Percentiles rank a stretch among this genome's conserved stretches.
Conservation (phyloP, 2,329 filamentous ascomycete species). For the Hirsutella minnesotensis region DNA sequence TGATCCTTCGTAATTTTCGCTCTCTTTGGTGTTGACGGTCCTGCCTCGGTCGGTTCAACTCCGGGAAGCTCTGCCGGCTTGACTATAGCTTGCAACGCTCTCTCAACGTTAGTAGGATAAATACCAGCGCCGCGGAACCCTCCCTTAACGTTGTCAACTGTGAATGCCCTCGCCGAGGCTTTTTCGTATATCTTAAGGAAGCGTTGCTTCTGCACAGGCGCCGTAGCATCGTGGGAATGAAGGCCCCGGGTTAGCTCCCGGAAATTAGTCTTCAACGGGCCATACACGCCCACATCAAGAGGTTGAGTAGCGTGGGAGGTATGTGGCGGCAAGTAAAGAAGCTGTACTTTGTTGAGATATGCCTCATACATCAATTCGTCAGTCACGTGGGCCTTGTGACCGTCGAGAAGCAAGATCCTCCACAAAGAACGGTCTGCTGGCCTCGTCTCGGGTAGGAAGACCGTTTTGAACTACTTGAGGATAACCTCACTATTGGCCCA, state of each 20-base stretch:
- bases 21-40: no score
- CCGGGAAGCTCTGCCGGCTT: no score
- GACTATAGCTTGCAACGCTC: not conserved
- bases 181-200: not conserved
- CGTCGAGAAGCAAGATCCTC: not conserved
- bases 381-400: not conserved
- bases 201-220: not conserved
- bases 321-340: not conserved
- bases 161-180: not conserved
- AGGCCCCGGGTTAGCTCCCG: not conserved
- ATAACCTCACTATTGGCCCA: not conserved
- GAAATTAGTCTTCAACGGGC: not conserved
- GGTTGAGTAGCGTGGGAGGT: not conserved
- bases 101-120: not conserved
- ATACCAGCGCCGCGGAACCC: not conserved
- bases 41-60: no score
- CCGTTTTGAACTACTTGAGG: not conserved
- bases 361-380: not conserved
- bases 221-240: not conserved
- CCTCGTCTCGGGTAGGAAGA: no score
- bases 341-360: not conserved
- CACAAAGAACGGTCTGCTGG: not conserved
- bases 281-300: not conserved
- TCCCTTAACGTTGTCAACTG: not conserved
- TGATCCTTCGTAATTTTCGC: no score